These are phyloP conservation scores for Grifola frondosa DNA, from an alignment of 1,284 basidiomycete species.

Conservation along the genomic window DNA sequence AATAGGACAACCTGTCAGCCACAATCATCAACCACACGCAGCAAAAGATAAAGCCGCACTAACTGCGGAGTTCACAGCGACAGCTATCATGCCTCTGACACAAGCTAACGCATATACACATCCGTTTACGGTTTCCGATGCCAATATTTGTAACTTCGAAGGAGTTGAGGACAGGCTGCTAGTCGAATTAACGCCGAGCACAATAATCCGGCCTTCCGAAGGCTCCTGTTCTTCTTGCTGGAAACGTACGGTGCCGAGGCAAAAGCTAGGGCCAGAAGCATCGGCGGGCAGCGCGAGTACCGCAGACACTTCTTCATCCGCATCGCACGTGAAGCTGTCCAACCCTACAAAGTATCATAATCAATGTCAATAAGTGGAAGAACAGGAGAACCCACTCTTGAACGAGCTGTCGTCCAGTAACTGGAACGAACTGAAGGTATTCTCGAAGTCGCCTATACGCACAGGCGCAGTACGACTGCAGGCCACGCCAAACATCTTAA, in stretches of 20 bases:
- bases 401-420: constrained; percentile 68
- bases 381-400: constrained; percentile 46
- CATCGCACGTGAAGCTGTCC: constrained; percentile 50
- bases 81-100: constrained; percentile 54
- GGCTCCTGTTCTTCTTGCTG: constrained; percentile 56
- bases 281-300: constrained; percentile 42
- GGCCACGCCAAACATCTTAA: constrained; percentile 65
- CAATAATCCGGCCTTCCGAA: constrained; percentile 53
- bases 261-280: constrained; percentile 40
- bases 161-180: constrained; percentile 25
- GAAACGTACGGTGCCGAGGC: constrained; percentile 59
- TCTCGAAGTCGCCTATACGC: constrained; percentile 52
- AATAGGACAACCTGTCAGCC: constrained; percentile 50
- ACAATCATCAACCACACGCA: not conserved
- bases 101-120: constrained; percentile 60
- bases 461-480: constrained; percentile 52
- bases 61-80: constrained; percentile 75
- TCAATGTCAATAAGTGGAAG: constrained; percentile 2
- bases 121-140: constrained; percentile 44
- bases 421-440: constrained; percentile 58
- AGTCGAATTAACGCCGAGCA: constrained; percentile 42
- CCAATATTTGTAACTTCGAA: constrained; percentile 31
- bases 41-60: constrained; percentile 27
- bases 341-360: constrained; percentile 39
- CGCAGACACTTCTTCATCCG: constrained; percentile 61